Evolutionary conservation across 2,329 filamentous ascomycete genomes (phyloP).

Genomic region (Gaeumannomyces sp.): DNA sequence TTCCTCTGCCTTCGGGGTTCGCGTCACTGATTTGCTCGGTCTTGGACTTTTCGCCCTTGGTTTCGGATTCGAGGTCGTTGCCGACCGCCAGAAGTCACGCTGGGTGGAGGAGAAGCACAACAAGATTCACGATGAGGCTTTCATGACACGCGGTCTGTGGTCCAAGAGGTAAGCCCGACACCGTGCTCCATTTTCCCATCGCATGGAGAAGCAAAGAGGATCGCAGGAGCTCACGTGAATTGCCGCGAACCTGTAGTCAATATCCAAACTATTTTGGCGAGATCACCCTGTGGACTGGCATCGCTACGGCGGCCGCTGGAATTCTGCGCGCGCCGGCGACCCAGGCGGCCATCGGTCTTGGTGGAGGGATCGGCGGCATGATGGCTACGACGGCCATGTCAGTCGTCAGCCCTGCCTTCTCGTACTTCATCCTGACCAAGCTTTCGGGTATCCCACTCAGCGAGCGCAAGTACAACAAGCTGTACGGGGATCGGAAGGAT

Average conservation of each 20-base stretch:
- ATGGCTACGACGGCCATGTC: slow-evolving; percentile 35
- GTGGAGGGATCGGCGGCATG: slow-evolving; percentile 29
- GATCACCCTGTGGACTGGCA: slow-evolving; percentile 60
- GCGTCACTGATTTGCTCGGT: slow-evolving; percentile 32
- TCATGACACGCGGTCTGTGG: slow-evolving; percentile 59
- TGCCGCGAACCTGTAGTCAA: slow-evolving; percentile 26
- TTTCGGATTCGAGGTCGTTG: slow-evolving; percentile 52
- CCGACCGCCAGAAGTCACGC: slow-evolving; percentile 56
- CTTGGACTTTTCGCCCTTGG: slow-evolving; percentile 51
- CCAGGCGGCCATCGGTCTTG: slow-evolving; percentile 51
- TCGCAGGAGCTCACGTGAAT: background rate
- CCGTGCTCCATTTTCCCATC: background rate
- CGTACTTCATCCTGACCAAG: slow-evolving; percentile 56
- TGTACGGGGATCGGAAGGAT: slow-evolving; percentile 56
- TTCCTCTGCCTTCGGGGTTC: background rate
- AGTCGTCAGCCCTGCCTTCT: slow-evolving; percentile 57
- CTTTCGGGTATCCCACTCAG: slow-evolving; percentile 60
- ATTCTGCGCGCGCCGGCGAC: slow-evolving; percentile 47
- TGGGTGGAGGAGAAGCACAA: slow-evolving; percentile 56
- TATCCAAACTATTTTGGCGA: slow-evolving; percentile 73
- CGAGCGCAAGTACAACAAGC: slow-evolving; percentile 62
- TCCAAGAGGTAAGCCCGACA: slow-evolving; percentile 36
- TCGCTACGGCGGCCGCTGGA: slow-evolving; percentile 53
- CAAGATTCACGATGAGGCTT: slow-evolving; percentile 62
- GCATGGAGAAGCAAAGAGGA: background rate